Percentiles rank a stretch among this genome's conserved stretches.
Evolutionary conservation across 768 basidiomycete species (phyloP).

Genomic region (Phanerochaete carnosa): DNA sequence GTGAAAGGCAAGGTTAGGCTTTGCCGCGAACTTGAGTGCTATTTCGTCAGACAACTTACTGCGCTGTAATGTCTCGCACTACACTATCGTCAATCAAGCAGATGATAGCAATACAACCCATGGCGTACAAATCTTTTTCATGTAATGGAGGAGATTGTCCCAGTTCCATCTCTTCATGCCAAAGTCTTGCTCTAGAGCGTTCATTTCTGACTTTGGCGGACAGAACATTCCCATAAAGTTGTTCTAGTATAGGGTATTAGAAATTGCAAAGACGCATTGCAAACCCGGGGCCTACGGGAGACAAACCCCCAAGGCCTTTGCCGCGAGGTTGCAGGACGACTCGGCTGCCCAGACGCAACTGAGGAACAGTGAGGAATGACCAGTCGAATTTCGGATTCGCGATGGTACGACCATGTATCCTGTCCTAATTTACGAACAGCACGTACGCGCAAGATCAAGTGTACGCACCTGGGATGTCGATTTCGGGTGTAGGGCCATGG

Average conservation of each 20-base stretch:
- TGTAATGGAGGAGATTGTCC: conserved; percentile 19
- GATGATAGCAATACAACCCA: neutral
- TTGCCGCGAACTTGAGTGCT: neutral
- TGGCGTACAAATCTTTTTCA: conserved; percentile 15
- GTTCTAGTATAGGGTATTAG: neutral
- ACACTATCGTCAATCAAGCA: neutral
- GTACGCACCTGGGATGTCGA: conserved; percentile 14
- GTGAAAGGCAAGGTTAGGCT: neutral
- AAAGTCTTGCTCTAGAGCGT: conserved; percentile 16
- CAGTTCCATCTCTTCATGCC: conserved; percentile 28
- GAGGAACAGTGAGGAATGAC: conserved; percentile 16
- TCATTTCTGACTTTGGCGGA: conserved; percentile 9
- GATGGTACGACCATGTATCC: conserved; percentile 5
- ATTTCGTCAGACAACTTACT: neutral
- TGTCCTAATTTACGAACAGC: neutral
- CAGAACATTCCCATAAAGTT: conserved; percentile 12
- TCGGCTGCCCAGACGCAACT: conserved; percentile 10
- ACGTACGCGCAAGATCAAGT: neutral
- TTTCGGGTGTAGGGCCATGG: conserved; percentile 10
- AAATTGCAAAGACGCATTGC: neutral
- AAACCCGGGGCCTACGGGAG: conserved; percentile 3
- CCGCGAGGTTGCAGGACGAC: conserved; percentile 9
- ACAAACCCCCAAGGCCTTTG: conserved; percentile 9
- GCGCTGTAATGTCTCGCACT: conserved; percentile 12
- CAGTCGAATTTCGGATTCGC: conserved; percentile 19